These are phyloP conservation scores for Fonsecaea erecta DNA, from an alignment of 2,329 filamentous ascomycete species.

Conservation along the genomic window DNA sequence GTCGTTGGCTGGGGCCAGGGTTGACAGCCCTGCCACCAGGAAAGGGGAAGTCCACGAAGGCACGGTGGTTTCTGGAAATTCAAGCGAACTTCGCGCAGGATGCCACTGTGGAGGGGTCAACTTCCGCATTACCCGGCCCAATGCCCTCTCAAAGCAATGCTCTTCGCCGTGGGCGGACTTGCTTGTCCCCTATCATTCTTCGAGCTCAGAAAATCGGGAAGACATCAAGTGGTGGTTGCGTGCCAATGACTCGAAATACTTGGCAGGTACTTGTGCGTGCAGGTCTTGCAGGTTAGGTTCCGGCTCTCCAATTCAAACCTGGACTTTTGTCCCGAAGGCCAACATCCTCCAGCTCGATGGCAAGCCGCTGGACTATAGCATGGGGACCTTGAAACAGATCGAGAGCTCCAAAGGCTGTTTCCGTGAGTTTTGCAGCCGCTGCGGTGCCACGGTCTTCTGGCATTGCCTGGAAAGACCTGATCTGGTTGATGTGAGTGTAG, in stretches of 20 bases:
- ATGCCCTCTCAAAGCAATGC: conserved; percentile 50
- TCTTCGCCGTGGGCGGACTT: conserved; percentile 60
- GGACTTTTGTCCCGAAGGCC: conserved; percentile 66
- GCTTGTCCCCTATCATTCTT: conserved; percentile 53
- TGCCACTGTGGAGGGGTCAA: conserved; percentile 54
- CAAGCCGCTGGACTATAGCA: conserved; percentile 43
- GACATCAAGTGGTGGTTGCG: conserved; percentile 67
- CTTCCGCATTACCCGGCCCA: conserved; percentile 64
- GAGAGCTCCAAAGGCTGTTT: conserved; percentile 58
- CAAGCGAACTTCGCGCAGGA: conserved; percentile 42
- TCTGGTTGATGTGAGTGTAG: conserved; percentile 68
- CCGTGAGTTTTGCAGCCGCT: conserved; percentile 66
- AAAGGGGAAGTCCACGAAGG: background rate
- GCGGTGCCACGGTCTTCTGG: conserved; percentile 70
- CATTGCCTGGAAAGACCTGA: conserved; percentile 58
- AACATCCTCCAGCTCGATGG: conserved; percentile 48
- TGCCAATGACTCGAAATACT: conserved; percentile 55
- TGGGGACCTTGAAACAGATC: conserved; percentile 58
- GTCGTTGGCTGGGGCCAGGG: background rate
- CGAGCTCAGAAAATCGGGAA: conserved; percentile 50
- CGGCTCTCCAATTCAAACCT: conserved; percentile 68
- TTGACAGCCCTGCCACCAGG: background rate
- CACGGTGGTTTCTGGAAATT: background rate
- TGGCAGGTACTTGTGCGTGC: conserved; percentile 67
- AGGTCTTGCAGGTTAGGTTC: conserved; percentile 64